These are phyloP conservation scores for Aspergillus nidulans DNA, from an alignment of 495 filamentous ascomycete genomes.

Conservation along the genomic window DNA sequence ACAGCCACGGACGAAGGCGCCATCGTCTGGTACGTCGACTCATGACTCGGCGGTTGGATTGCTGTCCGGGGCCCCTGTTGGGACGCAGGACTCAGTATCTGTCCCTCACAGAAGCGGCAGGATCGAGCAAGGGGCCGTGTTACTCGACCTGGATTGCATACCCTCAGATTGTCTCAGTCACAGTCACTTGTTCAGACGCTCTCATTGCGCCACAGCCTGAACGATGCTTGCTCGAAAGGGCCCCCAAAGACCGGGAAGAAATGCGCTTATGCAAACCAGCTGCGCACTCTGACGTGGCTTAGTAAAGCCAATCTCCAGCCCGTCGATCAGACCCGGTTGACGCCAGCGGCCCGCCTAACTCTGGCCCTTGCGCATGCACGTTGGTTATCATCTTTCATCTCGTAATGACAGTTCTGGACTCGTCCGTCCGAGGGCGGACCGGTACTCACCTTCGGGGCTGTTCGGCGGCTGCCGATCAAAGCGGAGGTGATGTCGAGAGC, in stretches of 20 bases:
- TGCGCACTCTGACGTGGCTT: conserved; percentile 1
- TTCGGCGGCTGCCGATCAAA: too few species aligned
- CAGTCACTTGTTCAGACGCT: too few species aligned
- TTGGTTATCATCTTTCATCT: too few species aligned
- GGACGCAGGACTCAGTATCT: background rate
- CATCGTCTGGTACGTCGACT: background rate
- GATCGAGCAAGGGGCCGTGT: background rate
- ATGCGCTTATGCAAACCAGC: background rate
- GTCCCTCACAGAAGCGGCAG: background rate
- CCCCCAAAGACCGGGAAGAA: background rate
- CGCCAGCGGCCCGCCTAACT: too few species aligned
- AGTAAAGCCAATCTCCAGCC: background rate
- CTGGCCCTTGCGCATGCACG: too few species aligned
- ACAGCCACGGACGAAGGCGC: background rate
- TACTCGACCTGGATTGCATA: background rate
- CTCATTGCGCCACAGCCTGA: too few species aligned
- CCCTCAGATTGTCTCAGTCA: background rate
- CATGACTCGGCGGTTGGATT: background rate
- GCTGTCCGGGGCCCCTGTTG: background rate
- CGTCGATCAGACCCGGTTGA: too few species aligned
- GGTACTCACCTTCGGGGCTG: too few species aligned
- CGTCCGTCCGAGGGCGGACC: too few species aligned
- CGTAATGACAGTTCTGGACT: too few species aligned
- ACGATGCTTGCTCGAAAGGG: too few species aligned
- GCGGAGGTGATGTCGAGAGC: too few species aligned